Percentiles rank a stretch among this genome's conserved stretches.
Conservation (phyloP, 768 basidiomycete genomes). For the Botryobasidium botryosum region DNA sequence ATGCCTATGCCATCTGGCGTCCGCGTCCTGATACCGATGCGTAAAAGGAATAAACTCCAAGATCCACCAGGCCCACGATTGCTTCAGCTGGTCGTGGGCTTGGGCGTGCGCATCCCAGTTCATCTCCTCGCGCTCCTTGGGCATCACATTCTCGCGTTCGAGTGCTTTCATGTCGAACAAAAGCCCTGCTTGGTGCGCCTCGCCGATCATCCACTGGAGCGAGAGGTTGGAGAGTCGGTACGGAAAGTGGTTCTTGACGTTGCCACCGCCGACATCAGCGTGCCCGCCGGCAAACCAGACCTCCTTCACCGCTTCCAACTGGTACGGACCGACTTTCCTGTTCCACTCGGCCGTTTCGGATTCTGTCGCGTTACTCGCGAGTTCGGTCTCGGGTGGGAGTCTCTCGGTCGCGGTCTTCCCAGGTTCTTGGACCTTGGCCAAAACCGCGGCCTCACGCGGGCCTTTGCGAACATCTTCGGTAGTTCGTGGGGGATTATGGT, state of each 20-base stretch:
- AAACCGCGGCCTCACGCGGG: too few species aligned
- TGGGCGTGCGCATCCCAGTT: background rate
- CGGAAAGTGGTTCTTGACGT: slow-evolving; percentile 30
- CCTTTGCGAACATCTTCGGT: too few species aligned
- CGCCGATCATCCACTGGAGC: slow-evolving; percentile 53
- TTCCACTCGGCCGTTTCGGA: too few species aligned
- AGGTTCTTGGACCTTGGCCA: too few species aligned
- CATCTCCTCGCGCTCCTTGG: too few species aligned
- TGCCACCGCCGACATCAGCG: slow-evolving; percentile 54
- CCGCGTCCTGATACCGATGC: slow-evolving; percentile 1
- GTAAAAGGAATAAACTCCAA: slow-evolving; percentile 3
- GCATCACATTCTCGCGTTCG: too few species aligned
- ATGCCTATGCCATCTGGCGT: slow-evolving; percentile 4
- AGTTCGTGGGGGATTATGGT: background rate
- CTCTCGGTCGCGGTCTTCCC: too few species aligned
- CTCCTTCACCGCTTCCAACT: slow-evolving; percentile 6
- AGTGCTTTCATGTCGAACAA: too few species aligned
- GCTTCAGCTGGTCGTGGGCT: slow-evolving; percentile 1
- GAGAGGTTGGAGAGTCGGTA: slow-evolving; percentile 40
- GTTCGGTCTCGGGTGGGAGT: too few species aligned
- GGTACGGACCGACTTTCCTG: too few species aligned
- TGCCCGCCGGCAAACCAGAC: slow-evolving; percentile 8
- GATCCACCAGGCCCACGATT: slow-evolving; percentile 1
- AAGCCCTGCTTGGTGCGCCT: too few species aligned
- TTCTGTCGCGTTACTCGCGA: too few species aligned